A percentile compares a stretch with the other conserved stretches of the same genome.
Evolutionary conservation across 352 stramenopile genomes (phyloP).

Genomic region (Halophytophthora batemanensis): DNA sequence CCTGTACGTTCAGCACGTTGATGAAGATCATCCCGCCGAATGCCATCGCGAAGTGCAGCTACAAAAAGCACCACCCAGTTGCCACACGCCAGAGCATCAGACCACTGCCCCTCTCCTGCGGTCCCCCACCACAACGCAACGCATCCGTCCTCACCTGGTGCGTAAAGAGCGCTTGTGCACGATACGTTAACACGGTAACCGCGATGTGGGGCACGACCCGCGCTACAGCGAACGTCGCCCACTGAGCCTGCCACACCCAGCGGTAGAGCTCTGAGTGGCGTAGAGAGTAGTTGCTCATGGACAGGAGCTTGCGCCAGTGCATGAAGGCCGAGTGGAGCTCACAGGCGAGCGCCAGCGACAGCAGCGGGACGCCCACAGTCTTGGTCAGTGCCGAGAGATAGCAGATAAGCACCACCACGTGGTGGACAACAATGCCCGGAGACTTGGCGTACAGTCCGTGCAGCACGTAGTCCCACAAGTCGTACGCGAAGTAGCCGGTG

Average conservation of each 20-base stretch:
- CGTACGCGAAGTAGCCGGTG: constrained; percentile 81
- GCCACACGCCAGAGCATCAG: not conserved
- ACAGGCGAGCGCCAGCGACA: constrained; percentile 68
- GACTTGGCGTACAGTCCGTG: constrained; percentile 72
- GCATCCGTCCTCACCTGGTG: constrained; percentile 27
- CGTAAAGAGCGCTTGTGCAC: constrained; percentile 34
- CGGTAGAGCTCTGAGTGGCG: constrained; percentile 24
- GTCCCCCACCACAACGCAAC: no score
- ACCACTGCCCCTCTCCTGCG: no score
- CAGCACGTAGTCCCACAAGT: constrained; percentile 76
- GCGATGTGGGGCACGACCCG: constrained; percentile 42
- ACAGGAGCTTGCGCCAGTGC: constrained; percentile 71
- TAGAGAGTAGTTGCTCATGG: constrained; percentile 54
- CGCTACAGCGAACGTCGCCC: constrained; percentile 42
- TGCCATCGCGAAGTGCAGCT: constrained; percentile 70
- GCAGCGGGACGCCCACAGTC: constrained; percentile 65
- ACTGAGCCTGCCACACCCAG: constrained; percentile 58
- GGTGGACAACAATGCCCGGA: constrained; percentile 63
- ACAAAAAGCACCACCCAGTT: not conserved
- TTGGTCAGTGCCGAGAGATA: constrained; percentile 77
- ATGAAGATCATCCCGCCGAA: constrained; percentile 77
- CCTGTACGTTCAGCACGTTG: constrained; percentile 60
- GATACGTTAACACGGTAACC: constrained; percentile 48
- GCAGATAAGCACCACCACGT: constrained; percentile 78
- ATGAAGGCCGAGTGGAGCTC: constrained; percentile 80